These are phyloP conservation scores for Cytospora leucostoma DNA, from an alignment of 2,329 filamentous ascomycete species.

Conservation along the genomic window DNA sequence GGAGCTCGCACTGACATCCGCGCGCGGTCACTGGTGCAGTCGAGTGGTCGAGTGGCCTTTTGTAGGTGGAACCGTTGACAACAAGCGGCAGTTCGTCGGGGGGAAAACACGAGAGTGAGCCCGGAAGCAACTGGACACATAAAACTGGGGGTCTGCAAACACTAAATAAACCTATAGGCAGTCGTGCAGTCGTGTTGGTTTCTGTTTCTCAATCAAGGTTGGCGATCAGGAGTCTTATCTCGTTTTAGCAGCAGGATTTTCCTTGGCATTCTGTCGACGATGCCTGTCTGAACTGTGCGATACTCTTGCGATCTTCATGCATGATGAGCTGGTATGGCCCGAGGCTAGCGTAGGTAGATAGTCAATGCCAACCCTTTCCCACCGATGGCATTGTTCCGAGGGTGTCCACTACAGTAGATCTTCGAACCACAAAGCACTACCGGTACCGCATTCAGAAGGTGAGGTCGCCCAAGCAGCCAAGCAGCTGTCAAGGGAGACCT, in stretches of 20 bases:
- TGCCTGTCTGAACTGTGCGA: conserved; percentile 16
- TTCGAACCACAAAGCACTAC: too few species aligned
- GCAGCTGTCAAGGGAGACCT: too few species aligned
- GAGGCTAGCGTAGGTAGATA: conserved; percentile 11
- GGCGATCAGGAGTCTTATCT: not conserved
- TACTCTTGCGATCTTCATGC: conserved; percentile 39
- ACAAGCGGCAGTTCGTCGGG: not conserved
- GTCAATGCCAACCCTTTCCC: not conserved
- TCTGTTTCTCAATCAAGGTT: not conserved
- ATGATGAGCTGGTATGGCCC: conserved; percentile 39
- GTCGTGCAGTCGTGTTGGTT: not conserved
- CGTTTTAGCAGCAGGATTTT: not conserved
- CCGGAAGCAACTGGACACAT: not conserved
- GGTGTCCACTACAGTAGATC: not conserved
- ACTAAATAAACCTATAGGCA: not conserved
- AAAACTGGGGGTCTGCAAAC: not conserved
- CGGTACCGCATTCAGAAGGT: too few species aligned
- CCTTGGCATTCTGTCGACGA: not conserved
- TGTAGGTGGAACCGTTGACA: not conserved
- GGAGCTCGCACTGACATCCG: not conserved
- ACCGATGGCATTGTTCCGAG: not conserved
- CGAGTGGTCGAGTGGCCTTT: not conserved
- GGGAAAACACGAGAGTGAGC: not conserved
- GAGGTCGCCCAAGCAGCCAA: too few species aligned
- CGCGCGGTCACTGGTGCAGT: not conserved